Evolutionary conservation across 2,329 filamentous ascomycete species (phyloP).

Genomic region (Aspergillus amoenus): DNA sequence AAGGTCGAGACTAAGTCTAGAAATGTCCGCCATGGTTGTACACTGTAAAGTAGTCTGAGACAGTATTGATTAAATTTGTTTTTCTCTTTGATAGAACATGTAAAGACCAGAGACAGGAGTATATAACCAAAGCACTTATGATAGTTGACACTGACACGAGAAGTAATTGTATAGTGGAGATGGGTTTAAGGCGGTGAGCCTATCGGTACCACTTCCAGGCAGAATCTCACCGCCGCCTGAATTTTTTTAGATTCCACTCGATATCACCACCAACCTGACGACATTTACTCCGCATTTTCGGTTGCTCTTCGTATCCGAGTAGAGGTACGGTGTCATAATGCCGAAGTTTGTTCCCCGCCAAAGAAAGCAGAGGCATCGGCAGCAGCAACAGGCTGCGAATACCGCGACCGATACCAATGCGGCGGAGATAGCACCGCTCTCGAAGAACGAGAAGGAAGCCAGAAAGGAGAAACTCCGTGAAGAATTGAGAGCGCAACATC

Average conservation of each 20-base stretch:
- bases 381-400: conserved; percentile 31
- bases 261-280: conserved; percentile 9
- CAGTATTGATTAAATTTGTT: not conserved
- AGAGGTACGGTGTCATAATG: conserved; percentile 29
- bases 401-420: conserved; percentile 48
- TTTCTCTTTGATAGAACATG: not conserved
- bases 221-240: conserved; percentile 25
- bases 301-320: conserved; percentile 13
- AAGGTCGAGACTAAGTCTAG: conserved; percentile 37
- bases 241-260: conserved; percentile 16
- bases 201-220: conserved; percentile 17
- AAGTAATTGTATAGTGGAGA: not conserved
- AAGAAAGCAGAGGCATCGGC: conserved; percentile 56
- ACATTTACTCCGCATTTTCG: conserved; percentile 7
- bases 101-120: not conserved
- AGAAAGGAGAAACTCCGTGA: conserved; percentile 53
- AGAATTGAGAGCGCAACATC: conserved; percentile 54
- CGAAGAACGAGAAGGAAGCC: conserved; percentile 55
- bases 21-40: conserved; percentile 26
- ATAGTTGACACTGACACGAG: not conserved
- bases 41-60: not conserved
- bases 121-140: not conserved
- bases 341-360: conserved; percentile 55
- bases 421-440: conserved; percentile 42
- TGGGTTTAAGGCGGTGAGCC: conserved; percentile 21